Base-by-base conservation (phyloP, 192 early-diverging fungal genomes). In the Gamsiella multidivaricata region DNA sequence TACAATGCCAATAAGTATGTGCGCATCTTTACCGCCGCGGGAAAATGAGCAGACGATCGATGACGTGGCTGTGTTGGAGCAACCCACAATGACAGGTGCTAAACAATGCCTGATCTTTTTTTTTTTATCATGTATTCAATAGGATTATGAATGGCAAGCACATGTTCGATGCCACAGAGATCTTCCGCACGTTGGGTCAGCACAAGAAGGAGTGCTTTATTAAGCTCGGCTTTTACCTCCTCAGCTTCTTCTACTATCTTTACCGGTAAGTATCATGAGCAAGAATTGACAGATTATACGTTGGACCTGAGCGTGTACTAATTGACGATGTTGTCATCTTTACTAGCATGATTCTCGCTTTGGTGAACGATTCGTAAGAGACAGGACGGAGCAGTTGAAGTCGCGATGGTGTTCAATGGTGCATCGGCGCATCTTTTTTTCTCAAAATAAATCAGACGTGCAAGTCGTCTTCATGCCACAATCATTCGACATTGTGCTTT, bases 121-220 rank as follows among this genome's bases (percentile, higher is more conserved):
- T 37, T 25, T 39, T 41, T 65, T 52, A 29, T 28, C 39, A 22
- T 81, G 54, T 1, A 57, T n/a, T 23, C 37, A 15, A 49, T 63
- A 95, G 95, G 81, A 87, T 96, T 32, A 84, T 91, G 23, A 88
- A 90, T 72, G 88, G 90, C 65, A 90, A 91, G 65, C 95, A 99
- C 80, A 92, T 94, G 88, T 98, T 93, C 81, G 97, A 99, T 82
- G 94, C 97, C 12, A 99, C 97, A 54, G 96, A 97, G 79, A 97
- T 99, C 60, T 99, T 99, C 89, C 89, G 95, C 66, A 97, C 96
- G 15, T 75, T 99, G 45, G 86, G 90, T 37, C 82, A 88, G 66
- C 96, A 98, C 79, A 99, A 99, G 86, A 92, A 92, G 83, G 97
- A 99, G 82, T 92, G 92, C 83, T 98, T 98, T 76, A 86, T 95